Conservation (phyloP, 495 filamentous ascomycete genomes). For the Aspergillus ostianus region DNA sequence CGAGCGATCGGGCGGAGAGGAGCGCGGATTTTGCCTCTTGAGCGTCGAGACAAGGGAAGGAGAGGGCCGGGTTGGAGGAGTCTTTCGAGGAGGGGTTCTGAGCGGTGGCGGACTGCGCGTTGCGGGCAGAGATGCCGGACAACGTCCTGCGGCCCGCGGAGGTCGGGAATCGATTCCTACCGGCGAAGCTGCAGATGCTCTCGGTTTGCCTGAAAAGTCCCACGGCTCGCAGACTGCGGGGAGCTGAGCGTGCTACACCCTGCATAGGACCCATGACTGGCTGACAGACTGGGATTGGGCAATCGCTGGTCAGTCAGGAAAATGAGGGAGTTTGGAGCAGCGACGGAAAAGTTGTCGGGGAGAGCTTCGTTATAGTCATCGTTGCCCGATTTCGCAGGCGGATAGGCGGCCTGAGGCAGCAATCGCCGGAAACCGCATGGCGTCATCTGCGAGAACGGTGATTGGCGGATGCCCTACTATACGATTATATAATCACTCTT, state of each 20-base stretch:
- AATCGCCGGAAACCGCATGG: constrained; percentile 11
- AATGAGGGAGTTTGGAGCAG: background rate
- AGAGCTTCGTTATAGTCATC: background rate
- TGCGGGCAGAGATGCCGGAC: constrained; percentile 27
- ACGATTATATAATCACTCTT: too few relatives aligned
- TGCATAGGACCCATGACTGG: constrained; percentile 28
- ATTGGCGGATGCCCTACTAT: constrained; percentile 17
- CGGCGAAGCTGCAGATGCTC: constrained; percentile 11
- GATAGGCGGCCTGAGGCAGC: constrained; percentile 22
- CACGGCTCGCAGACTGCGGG: constrained; percentile 18
- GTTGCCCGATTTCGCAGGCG: constrained; percentile 17
- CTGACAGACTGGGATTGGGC: background rate
- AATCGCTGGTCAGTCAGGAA: background rate
- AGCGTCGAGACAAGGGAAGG: constrained; percentile 93
- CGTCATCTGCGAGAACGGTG: constrained; percentile 20
- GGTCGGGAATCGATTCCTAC: constrained; percentile 18
- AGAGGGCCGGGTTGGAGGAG: constrained; percentile 84
- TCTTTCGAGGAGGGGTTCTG: constrained; percentile 24
- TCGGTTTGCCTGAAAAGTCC: constrained; percentile 20
- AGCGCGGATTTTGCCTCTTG: constrained; percentile 79
- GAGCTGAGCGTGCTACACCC: constrained; percentile 23
- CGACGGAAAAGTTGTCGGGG: constrained; percentile 5
- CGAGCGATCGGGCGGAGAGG: constrained; percentile 68
- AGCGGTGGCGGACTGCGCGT: constrained; percentile 29
- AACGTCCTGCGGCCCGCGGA: constrained; percentile 15